Percentiles rank a stretch among this genome's conserved stretches.
Evolutionary conservation across 2,329 filamentous ascomycete genomes (phyloP).

Genomic region (Epichloe bromicola): DNA sequence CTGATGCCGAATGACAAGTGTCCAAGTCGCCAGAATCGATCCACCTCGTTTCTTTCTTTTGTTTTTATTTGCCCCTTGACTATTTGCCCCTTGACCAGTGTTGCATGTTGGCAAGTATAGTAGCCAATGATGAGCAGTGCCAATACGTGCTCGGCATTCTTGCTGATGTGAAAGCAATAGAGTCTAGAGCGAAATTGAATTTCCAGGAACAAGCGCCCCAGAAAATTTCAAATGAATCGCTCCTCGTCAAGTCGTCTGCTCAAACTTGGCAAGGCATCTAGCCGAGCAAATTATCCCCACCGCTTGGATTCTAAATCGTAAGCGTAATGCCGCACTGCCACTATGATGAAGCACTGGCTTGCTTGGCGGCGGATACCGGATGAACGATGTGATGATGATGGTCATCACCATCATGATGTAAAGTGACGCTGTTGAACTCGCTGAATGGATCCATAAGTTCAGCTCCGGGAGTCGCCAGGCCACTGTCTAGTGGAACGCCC

Average conservation of each 20-base stretch:
- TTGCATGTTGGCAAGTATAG: too few species aligned
- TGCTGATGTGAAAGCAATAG: too few species aligned
- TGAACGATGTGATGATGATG: constrained; percentile 24
- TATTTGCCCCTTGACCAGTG: too few species aligned
- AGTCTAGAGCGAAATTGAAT: too few species aligned
- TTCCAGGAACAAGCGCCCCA: too few species aligned
- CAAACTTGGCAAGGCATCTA: not conserved
- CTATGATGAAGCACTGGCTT: constrained; percentile 6
- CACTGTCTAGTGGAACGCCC: constrained; percentile 77
- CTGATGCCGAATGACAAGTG: not conserved
- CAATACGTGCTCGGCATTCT: too few species aligned
- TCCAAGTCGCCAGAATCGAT: too few species aligned
- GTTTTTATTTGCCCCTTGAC: too few species aligned
- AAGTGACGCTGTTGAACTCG: constrained; percentile 95
- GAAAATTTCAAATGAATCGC: not conserved
- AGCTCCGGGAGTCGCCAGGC: constrained; percentile 69
- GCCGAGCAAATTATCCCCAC: not conserved
- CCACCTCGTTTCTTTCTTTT: too few species aligned
- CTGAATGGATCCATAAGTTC: constrained; percentile 86
- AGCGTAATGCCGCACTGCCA: not conserved
- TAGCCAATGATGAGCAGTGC: too few species aligned
- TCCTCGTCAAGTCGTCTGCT: not conserved
- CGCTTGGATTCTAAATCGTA: not conserved
- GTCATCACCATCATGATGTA: constrained; percentile 91
- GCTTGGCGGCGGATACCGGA: constrained; percentile 2